Conservation (phyloP, 495 filamentous ascomycete species). For the Neurospora cerealis region DNA sequence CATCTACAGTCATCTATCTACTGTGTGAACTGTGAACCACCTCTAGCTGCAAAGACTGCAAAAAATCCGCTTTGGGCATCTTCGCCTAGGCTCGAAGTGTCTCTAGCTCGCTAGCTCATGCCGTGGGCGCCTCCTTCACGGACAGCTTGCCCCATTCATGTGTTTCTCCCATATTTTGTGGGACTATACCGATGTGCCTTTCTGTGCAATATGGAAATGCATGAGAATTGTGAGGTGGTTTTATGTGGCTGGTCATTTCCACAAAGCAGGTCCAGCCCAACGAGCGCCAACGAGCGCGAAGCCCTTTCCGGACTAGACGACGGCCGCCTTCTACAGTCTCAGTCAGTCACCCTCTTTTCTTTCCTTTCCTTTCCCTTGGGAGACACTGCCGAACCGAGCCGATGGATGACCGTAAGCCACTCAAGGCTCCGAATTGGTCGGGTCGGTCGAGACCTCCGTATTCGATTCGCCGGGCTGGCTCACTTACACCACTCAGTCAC, state of each 20-base stretch:
- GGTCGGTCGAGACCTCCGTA: not conserved
- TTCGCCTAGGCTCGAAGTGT: not conserved
- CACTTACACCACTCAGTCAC: not conserved
- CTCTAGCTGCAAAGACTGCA: not conserved
- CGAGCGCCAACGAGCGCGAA: not conserved
- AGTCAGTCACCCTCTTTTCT: not conserved
- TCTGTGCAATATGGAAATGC: not conserved
- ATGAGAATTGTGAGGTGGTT: not conserved
- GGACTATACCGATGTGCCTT: not conserved
- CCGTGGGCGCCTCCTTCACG: not conserved
- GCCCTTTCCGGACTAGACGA: not conserved
- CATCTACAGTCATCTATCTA: not conserved
- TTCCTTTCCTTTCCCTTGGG: not conserved
- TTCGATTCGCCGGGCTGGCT: not conserved
- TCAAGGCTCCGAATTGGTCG: not conserved
- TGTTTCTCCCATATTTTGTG: not conserved
- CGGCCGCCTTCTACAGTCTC: not conserved
- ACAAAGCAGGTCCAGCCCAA: not conserved
- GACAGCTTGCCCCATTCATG: not conserved
- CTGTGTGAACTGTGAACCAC: not conserved
- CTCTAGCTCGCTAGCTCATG: not conserved
- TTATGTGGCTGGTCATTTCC: not conserved
- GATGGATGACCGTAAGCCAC: not conserved
- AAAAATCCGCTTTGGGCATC: not conserved
- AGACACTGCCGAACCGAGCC: not conserved